Evolutionary conservation across 2,329 filamentous ascomycete species (phyloP).

Genomic region (Ramichloridium luteum): DNA sequence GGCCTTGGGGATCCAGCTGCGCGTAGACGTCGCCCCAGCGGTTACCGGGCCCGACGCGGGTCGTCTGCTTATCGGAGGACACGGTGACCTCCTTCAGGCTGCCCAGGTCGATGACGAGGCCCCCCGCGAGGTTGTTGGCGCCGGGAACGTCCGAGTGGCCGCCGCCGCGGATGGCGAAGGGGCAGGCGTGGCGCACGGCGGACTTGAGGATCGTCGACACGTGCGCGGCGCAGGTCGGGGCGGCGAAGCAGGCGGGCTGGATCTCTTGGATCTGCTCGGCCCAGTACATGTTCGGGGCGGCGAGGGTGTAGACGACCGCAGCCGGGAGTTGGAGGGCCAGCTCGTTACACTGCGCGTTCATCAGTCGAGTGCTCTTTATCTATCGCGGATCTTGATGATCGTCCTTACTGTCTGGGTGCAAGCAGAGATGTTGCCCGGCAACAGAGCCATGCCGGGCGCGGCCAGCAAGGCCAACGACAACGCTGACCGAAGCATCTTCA

Average conservation of each 20-base stretch:
- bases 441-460: no score
- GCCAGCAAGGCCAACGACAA: no score
- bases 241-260: neutral
- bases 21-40: slow-evolving; percentile 14
- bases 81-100: neutral
- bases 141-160: slow-evolving; percentile 1
- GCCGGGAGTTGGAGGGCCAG: neutral
- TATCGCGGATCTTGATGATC: no score
- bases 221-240: neutral
- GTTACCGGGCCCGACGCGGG: slow-evolving; percentile 10
- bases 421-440: no score
- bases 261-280: slow-evolving; percentile 1
- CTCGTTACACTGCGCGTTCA: neutral
- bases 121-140: neutral
- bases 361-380: no score
- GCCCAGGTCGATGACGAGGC: neutral
- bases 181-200: neutral
- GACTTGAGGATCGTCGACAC: neutral
- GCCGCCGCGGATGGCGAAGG: neutral
- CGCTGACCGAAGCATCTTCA: no score
- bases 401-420: no score
- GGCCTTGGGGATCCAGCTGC: slow-evolving; percentile 8
- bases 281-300: neutral
- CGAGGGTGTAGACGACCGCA: neutral
- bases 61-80: neutral